Base-by-base conservation (phyloP, 306 rosid genomes). In the Mimosa bimucronata region DNA sequence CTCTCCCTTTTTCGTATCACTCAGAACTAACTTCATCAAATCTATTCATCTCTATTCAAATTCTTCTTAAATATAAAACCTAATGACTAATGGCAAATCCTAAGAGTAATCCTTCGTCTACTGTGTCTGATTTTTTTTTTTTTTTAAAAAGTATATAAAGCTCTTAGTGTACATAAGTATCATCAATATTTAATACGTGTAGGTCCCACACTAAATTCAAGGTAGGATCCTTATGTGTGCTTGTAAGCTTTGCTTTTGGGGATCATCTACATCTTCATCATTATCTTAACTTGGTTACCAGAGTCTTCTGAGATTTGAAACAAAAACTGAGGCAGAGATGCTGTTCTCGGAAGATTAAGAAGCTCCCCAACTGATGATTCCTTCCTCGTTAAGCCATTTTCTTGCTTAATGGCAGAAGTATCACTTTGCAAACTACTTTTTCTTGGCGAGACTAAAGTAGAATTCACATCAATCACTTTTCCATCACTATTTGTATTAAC, bases 281-380 rank as follows among this genome's bases (percentile, higher is more conserved):
- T 12, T 13, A 69, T 69, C 37, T n/a, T 69, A 25, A 69, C 55
- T 23, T 40, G 50, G 21, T 64, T 77, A 41, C 58, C 58, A 28
- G 52, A 66, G 61, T 62, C 87, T 45, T 83, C 83, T 1, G 83
- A 58, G 40, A 77, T 55, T n/a, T 23, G 57, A 31, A 42, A 7
- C 18, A 70, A 26, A 70, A 25, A 13, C 12, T 23, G 52, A 7
- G 97, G 97, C 77, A 92, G 76, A 28, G 96, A 89, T 14, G 92
- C 91, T 61, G 88, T 89, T 82, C 92, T 88, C 16, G 94, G 97
- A 89, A 92, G 91, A 75, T 84, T 81, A 5, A 87, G 92, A 31
- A 89, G 88, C 12, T 91, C 94, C 4, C 88, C 90, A 70, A 88
- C 76, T 21, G 96, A 91, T 80, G 96, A 91, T 81, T 92, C 94